Evolutionary conservation across 1,139 yeast genomes (phyloP).

Genomic region (Hemisphaericaspora subhashii): DNA sequence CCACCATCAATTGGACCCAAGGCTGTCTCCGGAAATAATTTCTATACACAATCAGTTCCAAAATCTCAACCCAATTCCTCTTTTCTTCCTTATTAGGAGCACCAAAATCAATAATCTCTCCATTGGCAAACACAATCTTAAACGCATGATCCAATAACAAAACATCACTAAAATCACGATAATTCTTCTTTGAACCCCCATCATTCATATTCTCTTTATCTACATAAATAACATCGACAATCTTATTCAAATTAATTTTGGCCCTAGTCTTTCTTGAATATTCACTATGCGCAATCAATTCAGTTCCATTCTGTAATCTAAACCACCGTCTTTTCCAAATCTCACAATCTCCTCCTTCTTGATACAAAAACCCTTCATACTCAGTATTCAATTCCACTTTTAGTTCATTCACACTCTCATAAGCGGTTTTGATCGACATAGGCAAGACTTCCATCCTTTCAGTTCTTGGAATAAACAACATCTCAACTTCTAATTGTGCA

Average conservation of each 20-base stretch:
- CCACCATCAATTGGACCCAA: slow-evolving; percentile 60
- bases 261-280: slow-evolving; percentile 62
- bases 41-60: slow-evolving; percentile 54
- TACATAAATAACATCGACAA: slow-evolving; percentile 52
- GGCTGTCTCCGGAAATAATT: slow-evolving; percentile 63
- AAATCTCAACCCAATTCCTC: slow-evolving; percentile 52
- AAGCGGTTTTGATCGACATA: slow-evolving; percentile 60
- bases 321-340: slow-evolving; percentile 63
- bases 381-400: slow-evolving; percentile 35
- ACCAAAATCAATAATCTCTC: slow-evolving; percentile 68
- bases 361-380: slow-evolving; percentile 65
- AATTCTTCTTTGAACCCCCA: slow-evolving; percentile 24
- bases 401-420: slow-evolving; percentile 50
- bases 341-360: slow-evolving; percentile 78
- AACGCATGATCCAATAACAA: slow-evolving; percentile 63
- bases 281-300: slow-evolving; percentile 66
- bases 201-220: slow-evolving; percentile 39
- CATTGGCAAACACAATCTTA: slow-evolving; percentile 62
- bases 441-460: slow-evolving; percentile 62
- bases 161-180: slow-evolving; percentile 64
- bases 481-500: slow-evolving; percentile 67
- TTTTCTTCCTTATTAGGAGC: slow-evolving; percentile 62
- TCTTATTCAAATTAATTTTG: slow-evolving; percentile 63
- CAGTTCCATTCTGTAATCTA: slow-evolving; percentile 54
- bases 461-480: slow-evolving; percentile 68